Evolutionary conservation across 768 basidiomycete species (phyloP).

Genomic region (Boletus huronensis): DNA sequence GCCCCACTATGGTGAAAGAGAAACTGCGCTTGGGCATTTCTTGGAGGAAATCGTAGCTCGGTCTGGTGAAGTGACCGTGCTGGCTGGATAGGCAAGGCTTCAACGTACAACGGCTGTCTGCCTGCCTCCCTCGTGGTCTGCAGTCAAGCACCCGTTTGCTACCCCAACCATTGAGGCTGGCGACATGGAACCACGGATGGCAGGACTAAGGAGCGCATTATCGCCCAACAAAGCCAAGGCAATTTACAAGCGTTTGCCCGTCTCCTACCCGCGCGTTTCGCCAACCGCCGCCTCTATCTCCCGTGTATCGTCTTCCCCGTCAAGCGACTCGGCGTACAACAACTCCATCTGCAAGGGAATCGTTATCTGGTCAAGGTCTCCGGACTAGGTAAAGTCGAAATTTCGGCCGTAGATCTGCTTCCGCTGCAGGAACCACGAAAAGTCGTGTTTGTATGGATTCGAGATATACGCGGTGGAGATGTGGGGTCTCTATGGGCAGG

Average conservation of each 20-base stretch:
- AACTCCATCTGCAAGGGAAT: neutral
- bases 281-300: neutral
- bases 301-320: slow-evolving; percentile 1
- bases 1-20: neutral
- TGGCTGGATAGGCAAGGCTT: neutral
- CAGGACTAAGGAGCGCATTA: neutral
- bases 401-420: neutral
- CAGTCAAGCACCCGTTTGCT: neutral
- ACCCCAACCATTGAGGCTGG: neutral
- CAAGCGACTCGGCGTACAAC: neutral
- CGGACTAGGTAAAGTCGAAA: neutral
- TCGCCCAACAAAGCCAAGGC: neutral
- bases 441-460: slow-evolving; percentile 12
- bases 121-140: neutral
- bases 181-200: neutral
- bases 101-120: neutral
- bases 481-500: neutral
- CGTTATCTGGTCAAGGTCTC: slow-evolving; percentile 1
- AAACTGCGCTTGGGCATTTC: neutral
- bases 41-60: neutral
- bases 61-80: neutral
- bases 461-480: neutral
- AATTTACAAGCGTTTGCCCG: neutral
- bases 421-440: neutral
- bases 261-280: neutral